These are phyloP conservation scores for Phlebopus sp. DNA, from an alignment of 1,284 basidiomycete species.

Conservation along the genomic window DNA sequence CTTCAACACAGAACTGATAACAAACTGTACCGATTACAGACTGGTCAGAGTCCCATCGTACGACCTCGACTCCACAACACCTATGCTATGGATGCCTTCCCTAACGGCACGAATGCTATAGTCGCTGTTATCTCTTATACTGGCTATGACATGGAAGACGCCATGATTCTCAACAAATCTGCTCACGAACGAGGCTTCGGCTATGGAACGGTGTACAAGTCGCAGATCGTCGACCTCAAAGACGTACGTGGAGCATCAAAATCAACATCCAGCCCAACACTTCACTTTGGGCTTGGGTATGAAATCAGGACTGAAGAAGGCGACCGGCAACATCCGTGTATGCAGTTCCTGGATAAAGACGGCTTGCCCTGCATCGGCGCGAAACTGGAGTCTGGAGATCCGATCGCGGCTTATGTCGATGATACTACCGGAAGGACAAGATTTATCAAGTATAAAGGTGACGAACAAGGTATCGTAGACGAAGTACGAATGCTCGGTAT, in stretches of 20 bases:
- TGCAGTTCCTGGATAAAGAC: constrained; percentile 75
- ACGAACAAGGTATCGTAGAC: constrained; percentile 90
- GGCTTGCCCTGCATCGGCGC: constrained; percentile 84
- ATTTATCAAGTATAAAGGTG: constrained; percentile 96
- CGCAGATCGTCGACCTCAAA: constrained; percentile 88
- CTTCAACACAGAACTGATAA: constrained; percentile 94
- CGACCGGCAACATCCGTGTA: constrained; percentile 53
- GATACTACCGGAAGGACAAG: constrained; percentile 82
- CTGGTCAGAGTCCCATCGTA: constrained; percentile 93
- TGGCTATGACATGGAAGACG: constrained; percentile 99
- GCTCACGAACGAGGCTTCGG: constrained; percentile 97
- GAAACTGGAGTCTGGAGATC: constrained; percentile 72
- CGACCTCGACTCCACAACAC: constrained; percentile 89
- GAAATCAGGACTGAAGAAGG: constrained; percentile 65
- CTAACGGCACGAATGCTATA: constrained; percentile 97
- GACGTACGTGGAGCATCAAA: constrained; percentile 70
- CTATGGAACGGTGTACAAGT: constrained; percentile 97
- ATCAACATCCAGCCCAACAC: constrained; percentile 48
- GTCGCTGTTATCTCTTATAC: constrained; percentile 99
- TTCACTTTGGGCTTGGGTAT: constrained; percentile 86
- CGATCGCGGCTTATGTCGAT: constrained; percentile 85
- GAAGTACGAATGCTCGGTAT: constrained; percentile 88
- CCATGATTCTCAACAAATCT: constrained; percentile 99
- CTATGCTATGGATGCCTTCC: constrained; percentile 99
- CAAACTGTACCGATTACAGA: constrained; percentile 96